Conservation (phyloP, 768 basidiomycete genomes). For the Porphyrellus cyaneotinctus region DNA sequence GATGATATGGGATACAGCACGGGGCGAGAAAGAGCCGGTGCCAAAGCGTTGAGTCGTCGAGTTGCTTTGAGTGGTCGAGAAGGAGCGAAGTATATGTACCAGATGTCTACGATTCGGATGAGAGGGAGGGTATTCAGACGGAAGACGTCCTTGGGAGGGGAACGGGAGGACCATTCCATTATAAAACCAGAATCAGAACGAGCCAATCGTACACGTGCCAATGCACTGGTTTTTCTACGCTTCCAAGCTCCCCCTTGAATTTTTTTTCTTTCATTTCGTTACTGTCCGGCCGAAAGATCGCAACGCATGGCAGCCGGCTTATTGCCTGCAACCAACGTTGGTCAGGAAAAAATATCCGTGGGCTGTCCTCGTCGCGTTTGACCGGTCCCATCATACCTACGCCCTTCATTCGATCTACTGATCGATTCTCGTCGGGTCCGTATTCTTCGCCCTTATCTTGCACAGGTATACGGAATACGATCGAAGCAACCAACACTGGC, state of each 20-base stretch:
- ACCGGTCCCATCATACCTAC: neutral
- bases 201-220: slow-evolving; percentile 29
- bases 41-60: neutral
- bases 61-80: neutral
- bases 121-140: neutral
- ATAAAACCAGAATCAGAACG: slow-evolving; percentile 27
- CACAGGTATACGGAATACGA: neutral
- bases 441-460: neutral
- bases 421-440: neutral
- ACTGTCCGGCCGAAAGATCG: neutral
- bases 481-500: too few relatives aligned
- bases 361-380: neutral
- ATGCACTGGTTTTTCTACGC: slow-evolving; percentile 8
- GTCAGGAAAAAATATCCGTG: neutral
- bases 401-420: neutral
- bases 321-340: neutral
- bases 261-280: neutral
- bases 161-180: slow-evolving; percentile 24
- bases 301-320: neutral
- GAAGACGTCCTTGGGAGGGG: slow-evolving; percentile 1
- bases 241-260: neutral
- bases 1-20: neutral
- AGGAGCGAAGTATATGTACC: neutral
- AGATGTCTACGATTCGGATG: neutral
- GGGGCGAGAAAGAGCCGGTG: neutral